Base-by-base conservation (phyloP, 305 asterid species). In the Fraxinus greggii region DNA sequence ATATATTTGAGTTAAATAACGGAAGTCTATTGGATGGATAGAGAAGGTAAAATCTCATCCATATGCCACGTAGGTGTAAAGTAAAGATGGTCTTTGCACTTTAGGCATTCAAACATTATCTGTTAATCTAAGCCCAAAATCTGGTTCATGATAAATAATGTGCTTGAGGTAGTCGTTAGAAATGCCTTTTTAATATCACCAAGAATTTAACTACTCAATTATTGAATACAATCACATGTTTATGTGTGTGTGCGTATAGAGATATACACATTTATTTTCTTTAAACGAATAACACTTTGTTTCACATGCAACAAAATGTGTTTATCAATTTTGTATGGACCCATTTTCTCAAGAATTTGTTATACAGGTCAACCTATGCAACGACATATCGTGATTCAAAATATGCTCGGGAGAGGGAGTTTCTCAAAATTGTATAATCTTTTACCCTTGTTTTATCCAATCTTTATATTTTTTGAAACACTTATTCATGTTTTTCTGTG, bases 331-430 rank as follows among this genome's bases (percentile, higher is more conserved):
- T 5, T 75, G 76, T 28, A 26, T 77, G 79, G 17, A 77, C 75
- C 23, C 26, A 29, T 0, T 73, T 54, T 15, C 7, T 21, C 42
- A 59, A 72, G 38, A 10, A 15, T 76, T 33, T 83, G 36, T 77
- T 80, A 61, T 83, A 38, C 95, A 95, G 98, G 94, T 92, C 99
- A 75, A 95, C 99, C 80, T 94, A 95, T 89, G 99, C 97, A 80
- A 92, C 95, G 6, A 92, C 99, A 15, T 88, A 88, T 78, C 98
- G 99, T 82, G 99, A 95, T 85, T 95, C 99, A 67, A 94, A 92
- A 85, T 94, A 90, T 87, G 90, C 87, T 83, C 94, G 97, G 76
- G 98, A 95, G 91, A 89, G 96, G 86, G 99, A 95, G 82, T 95
- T 95, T 88, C 91, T 95, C 42, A 89, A 92, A 94, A 95, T 90